These are phyloP conservation scores for Neurospora sp. DNA, from an alignment of 495 filamentous ascomycete genomes.

Conservation along the genomic window DNA sequence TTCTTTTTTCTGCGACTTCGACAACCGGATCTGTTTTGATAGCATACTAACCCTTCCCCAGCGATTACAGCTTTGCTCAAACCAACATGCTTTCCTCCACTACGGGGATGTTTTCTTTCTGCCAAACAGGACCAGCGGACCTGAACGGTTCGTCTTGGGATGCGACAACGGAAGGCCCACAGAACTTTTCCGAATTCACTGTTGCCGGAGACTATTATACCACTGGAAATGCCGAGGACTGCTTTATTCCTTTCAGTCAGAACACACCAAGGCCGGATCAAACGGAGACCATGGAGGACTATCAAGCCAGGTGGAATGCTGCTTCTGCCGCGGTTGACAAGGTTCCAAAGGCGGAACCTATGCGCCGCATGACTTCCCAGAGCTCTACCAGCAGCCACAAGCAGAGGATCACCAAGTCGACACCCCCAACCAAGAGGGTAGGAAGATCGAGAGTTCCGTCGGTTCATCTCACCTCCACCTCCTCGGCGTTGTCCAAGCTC, in stretches of 20 bases:
- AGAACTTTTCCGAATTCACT: slow-evolving; percentile 38
- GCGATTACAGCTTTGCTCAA: slow-evolving; percentile 42
- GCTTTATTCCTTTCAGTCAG: slow-evolving; percentile 37
- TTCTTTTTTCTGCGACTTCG: slow-evolving; percentile 12
- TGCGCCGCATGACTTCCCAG: slow-evolving; percentile 37
- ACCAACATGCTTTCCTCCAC: slow-evolving; percentile 37
- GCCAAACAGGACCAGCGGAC: slow-evolving; percentile 44
- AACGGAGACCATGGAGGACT: slow-evolving; percentile 35
- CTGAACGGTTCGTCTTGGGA: slow-evolving; percentile 41
- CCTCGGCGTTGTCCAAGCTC: slow-evolving; percentile 37
- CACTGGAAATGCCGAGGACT: slow-evolving; percentile 38
- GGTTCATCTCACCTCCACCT: slow-evolving; percentile 29
- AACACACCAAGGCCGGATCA: slow-evolving; percentile 41
- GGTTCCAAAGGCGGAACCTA: slow-evolving; percentile 33
- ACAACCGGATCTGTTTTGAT: slow-evolving; percentile 25
- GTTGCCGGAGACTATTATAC: slow-evolving; percentile 23
- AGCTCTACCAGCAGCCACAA: slow-evolving; percentile 40
- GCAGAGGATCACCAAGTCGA: slow-evolving; percentile 35
- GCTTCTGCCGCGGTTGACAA: slow-evolving; percentile 21
- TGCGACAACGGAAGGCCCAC: slow-evolving; percentile 41
- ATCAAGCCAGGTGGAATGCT: slow-evolving; percentile 34
- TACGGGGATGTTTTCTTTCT: slow-evolving; percentile 43
- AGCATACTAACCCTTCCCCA: slow-evolving; percentile 42
- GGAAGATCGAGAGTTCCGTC: slow-evolving; percentile 33
- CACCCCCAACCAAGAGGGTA: slow-evolving; percentile 26